These are phyloP conservation scores for Boletus barrowsii DNA, from an alignment of 768 basidiomycete species.

Conservation along the genomic window DNA sequence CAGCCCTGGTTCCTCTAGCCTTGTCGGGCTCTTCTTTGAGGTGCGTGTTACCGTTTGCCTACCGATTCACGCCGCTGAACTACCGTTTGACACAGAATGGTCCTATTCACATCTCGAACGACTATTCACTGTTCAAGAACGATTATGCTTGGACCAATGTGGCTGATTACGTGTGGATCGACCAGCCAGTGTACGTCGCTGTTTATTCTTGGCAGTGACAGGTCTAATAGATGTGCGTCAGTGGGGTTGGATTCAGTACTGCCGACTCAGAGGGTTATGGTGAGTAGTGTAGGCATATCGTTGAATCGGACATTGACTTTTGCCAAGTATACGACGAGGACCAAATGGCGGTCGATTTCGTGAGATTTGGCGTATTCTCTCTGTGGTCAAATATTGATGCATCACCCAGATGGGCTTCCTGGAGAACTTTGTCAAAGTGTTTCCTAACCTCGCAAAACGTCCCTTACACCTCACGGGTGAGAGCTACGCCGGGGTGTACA, in stretches of 20 bases:
- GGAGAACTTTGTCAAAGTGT: slow-evolving; percentile 67
- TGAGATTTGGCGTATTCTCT: slow-evolving; percentile 25
- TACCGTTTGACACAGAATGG: slow-evolving; percentile 50
- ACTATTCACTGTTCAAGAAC: slow-evolving; percentile 52
- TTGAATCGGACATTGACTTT: not conserved
- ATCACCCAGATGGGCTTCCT: slow-evolving; percentile 63
- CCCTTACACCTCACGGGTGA: slow-evolving; percentile 71
- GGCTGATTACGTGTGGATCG: slow-evolving; percentile 70
- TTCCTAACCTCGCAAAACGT: slow-evolving; percentile 63
- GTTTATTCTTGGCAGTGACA: not conserved
- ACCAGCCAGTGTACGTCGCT: slow-evolving; percentile 58
- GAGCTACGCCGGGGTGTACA: slow-evolving; percentile 73
- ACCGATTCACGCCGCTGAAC: not conserved
- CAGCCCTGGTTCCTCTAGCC: slow-evolving; percentile 69
- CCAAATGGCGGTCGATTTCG: slow-evolving; percentile 55
- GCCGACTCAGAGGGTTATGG: slow-evolving; percentile 63
- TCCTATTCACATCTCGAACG: slow-evolving; percentile 53
- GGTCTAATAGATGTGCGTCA: slow-evolving; percentile 19
- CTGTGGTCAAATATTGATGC: slow-evolving; percentile 1
- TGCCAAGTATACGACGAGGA: slow-evolving; percentile 56
- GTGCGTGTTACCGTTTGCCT: slow-evolving; percentile 31
- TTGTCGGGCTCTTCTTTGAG: slow-evolving; percentile 63
- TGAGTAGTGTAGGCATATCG: slow-evolving; percentile 24
- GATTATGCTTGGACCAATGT: slow-evolving; percentile 55
- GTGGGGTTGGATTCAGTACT: slow-evolving; percentile 64